Conservation (phyloP, 176 grass and related monocot genomes). For the Zea mays region Zm-B73-REFERENCE-NAM-5.0 NC_050097.1:216440501-216441000, state of each 20-base stretch:
- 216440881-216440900: too few species aligned
- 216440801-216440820: too few species aligned
- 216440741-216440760: not conserved
- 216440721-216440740: not conserved
- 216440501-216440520: slow-evolving; percentile 69
- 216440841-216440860: too few species aligned
- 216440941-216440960: too few species aligned
- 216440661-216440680: slow-evolving; percentile 15
- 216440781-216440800: too few species aligned
- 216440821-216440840: too few species aligned
- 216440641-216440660: not conserved
- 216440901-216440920: too few species aligned
- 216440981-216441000: too few species aligned
- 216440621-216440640: slow-evolving; percentile 1
- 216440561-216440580: slow-evolving; percentile 63
- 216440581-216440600: slow-evolving; percentile 63
- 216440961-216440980: too few species aligned
- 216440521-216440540: slow-evolving; percentile 95
- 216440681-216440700: slow-evolving; percentile 20
- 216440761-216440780: too few species aligned
- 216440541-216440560: slow-evolving; percentile 82
- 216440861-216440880: too few species aligned
- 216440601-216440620: slow-evolving; percentile 81
- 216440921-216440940: too few species aligned
- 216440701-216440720: not conserved